Conservation (phyloP, 768 basidiomycete genomes). For the Naganishia vishniacii region DNA sequence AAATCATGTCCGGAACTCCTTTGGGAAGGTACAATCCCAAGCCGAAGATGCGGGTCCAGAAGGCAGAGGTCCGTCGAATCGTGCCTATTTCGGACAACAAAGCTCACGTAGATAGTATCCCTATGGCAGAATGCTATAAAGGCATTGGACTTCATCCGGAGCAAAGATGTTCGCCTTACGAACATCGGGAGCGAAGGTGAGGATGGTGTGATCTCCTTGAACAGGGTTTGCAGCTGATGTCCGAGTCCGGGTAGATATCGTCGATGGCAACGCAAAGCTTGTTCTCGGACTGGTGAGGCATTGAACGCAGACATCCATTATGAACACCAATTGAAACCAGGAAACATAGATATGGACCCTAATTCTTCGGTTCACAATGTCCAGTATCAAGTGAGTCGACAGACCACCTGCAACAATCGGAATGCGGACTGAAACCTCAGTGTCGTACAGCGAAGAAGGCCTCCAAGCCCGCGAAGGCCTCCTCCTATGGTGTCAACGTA, state of each 20-base stretch:
- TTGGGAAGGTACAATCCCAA: constrained; percentile 75
- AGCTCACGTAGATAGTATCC: background rate
- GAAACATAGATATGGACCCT: constrained; percentile 81
- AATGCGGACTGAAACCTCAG: constrained; percentile 20
- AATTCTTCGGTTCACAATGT: constrained; percentile 93
- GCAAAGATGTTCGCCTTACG: constrained; percentile 86
- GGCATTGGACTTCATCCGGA: constrained; percentile 90
- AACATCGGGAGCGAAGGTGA: constrained; percentile 88
- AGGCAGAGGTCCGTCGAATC: constrained; percentile 60
- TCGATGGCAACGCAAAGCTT: constrained; percentile 96
- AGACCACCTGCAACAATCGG: constrained; percentile 6
- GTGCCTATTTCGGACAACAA: background rate
- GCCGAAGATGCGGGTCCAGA: constrained; percentile 88
- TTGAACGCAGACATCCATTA: background rate
- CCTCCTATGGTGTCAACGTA: constrained; percentile 95
- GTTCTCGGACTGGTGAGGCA: constrained; percentile 61
- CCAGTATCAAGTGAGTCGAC: constrained; percentile 79
- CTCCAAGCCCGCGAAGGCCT: constrained; percentile 97
- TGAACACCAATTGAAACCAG: background rate
- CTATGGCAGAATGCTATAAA: constrained; percentile 72
- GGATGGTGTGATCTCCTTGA: background rate
- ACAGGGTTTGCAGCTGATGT: background rate
- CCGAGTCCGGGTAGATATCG: constrained; percentile 63
- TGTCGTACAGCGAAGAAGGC: constrained; percentile 74
- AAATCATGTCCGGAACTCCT: constrained; percentile 8